Evolutionary conservation across 768 basidiomycete genomes (phyloP).

Genomic region (Boletellus ananiceps): DNA sequence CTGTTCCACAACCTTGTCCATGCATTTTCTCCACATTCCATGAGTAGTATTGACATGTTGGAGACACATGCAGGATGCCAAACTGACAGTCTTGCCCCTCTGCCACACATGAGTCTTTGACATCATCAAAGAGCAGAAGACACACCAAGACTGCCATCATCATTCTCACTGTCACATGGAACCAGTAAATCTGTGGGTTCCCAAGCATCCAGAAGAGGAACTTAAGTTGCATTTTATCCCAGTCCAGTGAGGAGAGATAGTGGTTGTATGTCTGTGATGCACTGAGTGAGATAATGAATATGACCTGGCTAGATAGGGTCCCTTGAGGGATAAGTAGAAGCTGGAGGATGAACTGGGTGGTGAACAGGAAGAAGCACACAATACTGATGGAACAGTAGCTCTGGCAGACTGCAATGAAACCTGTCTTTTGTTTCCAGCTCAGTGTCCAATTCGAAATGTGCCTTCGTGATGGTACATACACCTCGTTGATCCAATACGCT

Average conservation of each 20-base stretch:
- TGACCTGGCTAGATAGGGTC: constrained; percentile 30
- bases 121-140: constrained; percentile 15
- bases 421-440: too few species aligned
- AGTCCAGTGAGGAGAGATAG: constrained; percentile 32
- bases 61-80: constrained; percentile 11
- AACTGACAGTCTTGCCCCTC: constrained; percentile 16
- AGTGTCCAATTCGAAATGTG: too few species aligned
- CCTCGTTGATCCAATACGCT: constrained; percentile 17
- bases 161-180: constrained; percentile 13
- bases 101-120: constrained; percentile 4
- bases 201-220: constrained; percentile 14
- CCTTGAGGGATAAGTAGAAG: too few species aligned
- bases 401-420: too few species aligned
- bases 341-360: too few species aligned
- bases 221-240: constrained; percentile 20
- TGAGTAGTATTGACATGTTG: constrained; percentile 11
- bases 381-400: too few species aligned
- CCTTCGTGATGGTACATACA: constrained; percentile 26
- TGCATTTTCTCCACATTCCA: constrained; percentile 20
- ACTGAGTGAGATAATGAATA: constrained; percentile 28
- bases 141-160: constrained; percentile 19
- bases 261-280: constrained; percentile 31
- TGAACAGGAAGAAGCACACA: too few species aligned
- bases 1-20: constrained; percentile 19
- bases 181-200: constrained; percentile 12